Base-by-base conservation (phyloP, 2,329 filamentous ascomycete species). In the Torrubiella hemipterigena region DNA sequence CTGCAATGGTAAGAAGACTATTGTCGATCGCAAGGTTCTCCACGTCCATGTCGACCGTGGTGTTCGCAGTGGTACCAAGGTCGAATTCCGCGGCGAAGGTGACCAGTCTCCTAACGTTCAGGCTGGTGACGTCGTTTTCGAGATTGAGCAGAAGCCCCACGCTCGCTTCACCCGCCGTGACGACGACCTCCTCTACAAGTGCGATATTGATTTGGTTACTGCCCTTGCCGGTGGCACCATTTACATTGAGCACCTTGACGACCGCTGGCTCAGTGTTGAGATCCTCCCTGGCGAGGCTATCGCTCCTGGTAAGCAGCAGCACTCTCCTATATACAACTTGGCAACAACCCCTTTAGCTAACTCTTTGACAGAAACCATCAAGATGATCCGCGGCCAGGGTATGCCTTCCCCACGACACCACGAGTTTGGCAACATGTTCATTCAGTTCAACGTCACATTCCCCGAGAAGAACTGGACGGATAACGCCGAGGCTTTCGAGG, bases 71-170 rank as follows among this genome's bases (percentile, higher is more conserved):
- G 91, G 91, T 39, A 89, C 89, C 61, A 93, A 93, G 69, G 85
- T 98, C 44, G 87, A 95, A 55, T 98, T 96, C 70, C 77, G 81
- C 35, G 91, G 91, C 36, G 91, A 98, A 57, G 91, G 91, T 60
- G 91, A 98, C 55, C 91, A 96, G 56, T 77, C 87, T 35, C 91
- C 91, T 14, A 89, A 87, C 42, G 82, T 93, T 32, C 74, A 93
- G 54, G 82, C 91, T 12, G 91, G 93, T 43, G 93, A 98, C 52
- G 91, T 98, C 35, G 81, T 95, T 39, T 98, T 98, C 54, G 87
- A 96, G 65, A 96, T 98, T 42, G 89, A 96, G 61, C 86, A 96
- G 69, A 98, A 98, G 73, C 87, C 87, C n/a, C 91, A 98, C 58
- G 42, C 80, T 17, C 80, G 91, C 41, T 98, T 98, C 70, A 86